These are phyloP conservation scores for Discostella stelligera DNA, from an alignment of 352 stramenopile species.

Conservation along the genomic window DNA sequence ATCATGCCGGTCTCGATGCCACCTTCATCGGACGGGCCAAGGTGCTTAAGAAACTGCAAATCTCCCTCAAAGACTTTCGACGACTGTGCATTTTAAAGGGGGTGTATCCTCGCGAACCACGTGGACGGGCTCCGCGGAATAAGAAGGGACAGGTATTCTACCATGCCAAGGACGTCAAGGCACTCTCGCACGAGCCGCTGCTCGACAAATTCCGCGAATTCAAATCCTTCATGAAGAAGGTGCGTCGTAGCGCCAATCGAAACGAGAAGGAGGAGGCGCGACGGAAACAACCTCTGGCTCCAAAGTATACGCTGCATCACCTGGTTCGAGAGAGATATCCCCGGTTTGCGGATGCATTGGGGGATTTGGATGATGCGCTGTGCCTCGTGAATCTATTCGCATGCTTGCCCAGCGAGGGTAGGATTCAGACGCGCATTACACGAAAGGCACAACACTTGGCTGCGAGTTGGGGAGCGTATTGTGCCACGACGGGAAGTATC, in stretches of 20 bases:
- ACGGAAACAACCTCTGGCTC: constrained; percentile 73
- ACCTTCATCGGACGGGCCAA: constrained; percentile 95
- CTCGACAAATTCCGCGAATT: constrained; percentile 98
- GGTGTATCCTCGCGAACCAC: constrained; percentile 97
- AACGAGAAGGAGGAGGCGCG: constrained; percentile 80
- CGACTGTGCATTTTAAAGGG: constrained; percentile 99
- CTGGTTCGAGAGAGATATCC: constrained; percentile 98
- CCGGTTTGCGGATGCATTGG: constrained; percentile 94
- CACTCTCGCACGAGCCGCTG: constrained; percentile 96
- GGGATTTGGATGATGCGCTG: constrained; percentile 98
- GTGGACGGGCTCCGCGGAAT: constrained; percentile 88
- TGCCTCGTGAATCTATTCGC: constrained; percentile 97
- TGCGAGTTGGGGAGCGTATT: constrained; percentile 95
- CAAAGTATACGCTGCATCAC: constrained; percentile 95
- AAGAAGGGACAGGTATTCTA: constrained; percentile 98
- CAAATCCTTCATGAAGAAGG: constrained; percentile 99
- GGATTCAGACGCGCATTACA: constrained; percentile 87
- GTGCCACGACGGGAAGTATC: constrained; percentile 88
- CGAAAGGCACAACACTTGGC: constrained; percentile 90
- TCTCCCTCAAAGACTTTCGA: constrained; percentile 98
- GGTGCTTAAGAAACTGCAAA: constrained; percentile 88
- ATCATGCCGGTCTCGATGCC: constrained; percentile 83
- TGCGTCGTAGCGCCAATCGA: constrained; percentile 75
- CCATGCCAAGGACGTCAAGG: constrained; percentile 98
- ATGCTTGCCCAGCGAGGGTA: constrained; percentile 89